A percentile compares a stretch with the other conserved stretches of the same genome.
Evolutionary conservation across 208 protist genomes (phyloP).

Genomic region (Wallacemonas collosoma): DNA sequence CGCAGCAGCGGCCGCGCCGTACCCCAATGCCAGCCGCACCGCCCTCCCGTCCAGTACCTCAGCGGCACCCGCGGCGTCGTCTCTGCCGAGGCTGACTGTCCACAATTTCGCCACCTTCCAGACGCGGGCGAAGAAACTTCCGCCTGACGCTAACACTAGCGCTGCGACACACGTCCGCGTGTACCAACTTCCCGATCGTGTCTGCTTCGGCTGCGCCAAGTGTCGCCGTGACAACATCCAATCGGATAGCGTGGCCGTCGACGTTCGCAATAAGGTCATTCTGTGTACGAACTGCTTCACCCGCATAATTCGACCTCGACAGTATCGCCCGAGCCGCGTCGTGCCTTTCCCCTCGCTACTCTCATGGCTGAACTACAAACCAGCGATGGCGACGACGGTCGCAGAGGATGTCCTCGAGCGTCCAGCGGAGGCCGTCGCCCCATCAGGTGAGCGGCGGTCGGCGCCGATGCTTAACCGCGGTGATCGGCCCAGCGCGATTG

Average conservation of each 20-base stretch:
- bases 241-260: constrained; percentile 71
- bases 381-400: constrained; percentile 60
- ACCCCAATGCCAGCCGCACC: constrained; percentile 17
- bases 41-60: constrained; percentile 14
- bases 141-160: constrained; percentile 66
- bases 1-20: constrained; percentile 20
- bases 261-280: constrained; percentile 64
- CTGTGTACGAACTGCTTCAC: constrained; percentile 76
- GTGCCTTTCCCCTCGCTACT: constrained; percentile 86
- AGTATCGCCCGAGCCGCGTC: constrained; percentile 70
- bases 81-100: constrained; percentile 53
- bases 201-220: constrained; percentile 77
- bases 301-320: constrained; percentile 71
- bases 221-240: constrained; percentile 79
- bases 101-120: constrained; percentile 76
- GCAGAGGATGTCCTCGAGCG: constrained; percentile 69
- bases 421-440: constrained; percentile 80
- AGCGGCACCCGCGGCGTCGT: constrained; percentile 6
- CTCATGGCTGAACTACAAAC: constrained; percentile 84
- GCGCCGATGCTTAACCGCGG: constrained; percentile 41
- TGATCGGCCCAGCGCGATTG: constrained; percentile 44
- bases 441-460: constrained; percentile 68
- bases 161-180: constrained; percentile 61
- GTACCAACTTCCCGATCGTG: constrained; percentile 66
- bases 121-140: constrained; percentile 65